Conservation (phyloP, 495 filamentous ascomycete genomes). For the Neurospora sublineolata region DNA sequence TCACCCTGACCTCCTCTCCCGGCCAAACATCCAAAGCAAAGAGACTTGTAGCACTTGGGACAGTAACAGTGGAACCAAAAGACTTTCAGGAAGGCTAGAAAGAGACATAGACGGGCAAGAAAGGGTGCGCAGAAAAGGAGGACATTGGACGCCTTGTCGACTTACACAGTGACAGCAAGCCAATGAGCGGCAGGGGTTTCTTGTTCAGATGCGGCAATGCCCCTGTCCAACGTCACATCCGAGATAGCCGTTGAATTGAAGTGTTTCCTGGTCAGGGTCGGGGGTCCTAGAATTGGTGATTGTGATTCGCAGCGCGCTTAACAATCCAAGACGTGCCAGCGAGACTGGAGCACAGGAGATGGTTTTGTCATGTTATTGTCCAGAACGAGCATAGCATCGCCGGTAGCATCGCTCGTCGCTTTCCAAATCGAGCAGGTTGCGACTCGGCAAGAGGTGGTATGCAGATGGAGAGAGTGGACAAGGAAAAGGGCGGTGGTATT, state of each 20-base stretch:
- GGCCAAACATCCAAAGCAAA: neutral
- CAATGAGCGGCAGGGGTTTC: neutral
- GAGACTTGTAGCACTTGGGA: neutral
- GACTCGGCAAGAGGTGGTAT: neutral
- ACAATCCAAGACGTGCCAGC: neutral
- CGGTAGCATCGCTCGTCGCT: neutral
- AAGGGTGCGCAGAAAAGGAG: neutral
- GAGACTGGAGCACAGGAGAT: neutral
- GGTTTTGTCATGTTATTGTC: neutral
- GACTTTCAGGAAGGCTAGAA: neutral
- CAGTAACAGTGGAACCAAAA: neutral
- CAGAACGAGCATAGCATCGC: neutral
- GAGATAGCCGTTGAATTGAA: neutral
- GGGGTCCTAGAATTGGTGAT: neutral
- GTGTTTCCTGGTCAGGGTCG: neutral
- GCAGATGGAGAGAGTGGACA: neutral
- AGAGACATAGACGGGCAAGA: neutral
- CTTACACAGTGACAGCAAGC: neutral
- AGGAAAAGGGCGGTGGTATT: neutral
- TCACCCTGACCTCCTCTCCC: neutral
- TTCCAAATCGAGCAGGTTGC: neutral
- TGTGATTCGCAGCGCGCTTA: neutral
- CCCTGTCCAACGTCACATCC: slow-evolving; percentile 1
- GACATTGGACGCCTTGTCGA: neutral
- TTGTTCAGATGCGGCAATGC: neutral